Evolutionary conservation across 176 grass and related monocot species (phyloP).

Genomic region (Rhynchospora breviuscula): DNA sequence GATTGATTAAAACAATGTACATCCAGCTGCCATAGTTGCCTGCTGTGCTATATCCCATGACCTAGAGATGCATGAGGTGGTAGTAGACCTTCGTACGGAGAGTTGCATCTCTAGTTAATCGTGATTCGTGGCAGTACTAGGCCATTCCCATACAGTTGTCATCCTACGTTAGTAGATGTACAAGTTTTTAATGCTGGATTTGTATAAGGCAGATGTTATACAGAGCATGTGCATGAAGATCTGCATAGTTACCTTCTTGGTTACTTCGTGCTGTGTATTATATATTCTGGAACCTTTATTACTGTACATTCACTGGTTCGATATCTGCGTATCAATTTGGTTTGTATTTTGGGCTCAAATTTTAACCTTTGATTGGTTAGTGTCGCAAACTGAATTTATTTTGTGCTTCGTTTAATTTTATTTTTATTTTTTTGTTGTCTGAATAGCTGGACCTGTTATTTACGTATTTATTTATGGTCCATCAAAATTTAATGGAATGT

Average conservation of each 20-base stretch:
- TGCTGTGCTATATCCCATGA: constrained; percentile 7
- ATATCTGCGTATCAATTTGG: too few relatives aligned
- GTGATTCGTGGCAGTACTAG: background rate
- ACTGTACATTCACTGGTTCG: too few relatives aligned
- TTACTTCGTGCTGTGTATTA: background rate
- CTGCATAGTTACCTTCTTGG: background rate
- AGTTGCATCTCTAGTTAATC: background rate
- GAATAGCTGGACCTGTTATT: too few relatives aligned
- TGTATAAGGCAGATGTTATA: background rate
- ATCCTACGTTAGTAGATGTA: background rate
- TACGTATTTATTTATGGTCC: too few relatives aligned
- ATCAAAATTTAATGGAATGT: too few relatives aligned
- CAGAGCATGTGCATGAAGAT: background rate
- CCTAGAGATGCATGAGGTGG: constrained; percentile 23
- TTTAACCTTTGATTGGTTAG: too few relatives aligned
- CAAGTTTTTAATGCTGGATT: background rate
- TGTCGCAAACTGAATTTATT: background rate
- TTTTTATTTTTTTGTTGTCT: too few relatives aligned
- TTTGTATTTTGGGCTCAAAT: too few relatives aligned
- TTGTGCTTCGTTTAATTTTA: too few relatives aligned
- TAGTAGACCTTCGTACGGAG: background rate
- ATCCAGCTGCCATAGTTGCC: constrained; percentile 20
- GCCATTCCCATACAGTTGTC: background rate
- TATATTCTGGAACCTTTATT: background rate
- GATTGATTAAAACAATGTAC: background rate